Evolutionary conservation across 345 rosid genomes (phyloP), one percentile per base, ranked within the genome.

Genomic region (Aethionema arabicum): DNA sequence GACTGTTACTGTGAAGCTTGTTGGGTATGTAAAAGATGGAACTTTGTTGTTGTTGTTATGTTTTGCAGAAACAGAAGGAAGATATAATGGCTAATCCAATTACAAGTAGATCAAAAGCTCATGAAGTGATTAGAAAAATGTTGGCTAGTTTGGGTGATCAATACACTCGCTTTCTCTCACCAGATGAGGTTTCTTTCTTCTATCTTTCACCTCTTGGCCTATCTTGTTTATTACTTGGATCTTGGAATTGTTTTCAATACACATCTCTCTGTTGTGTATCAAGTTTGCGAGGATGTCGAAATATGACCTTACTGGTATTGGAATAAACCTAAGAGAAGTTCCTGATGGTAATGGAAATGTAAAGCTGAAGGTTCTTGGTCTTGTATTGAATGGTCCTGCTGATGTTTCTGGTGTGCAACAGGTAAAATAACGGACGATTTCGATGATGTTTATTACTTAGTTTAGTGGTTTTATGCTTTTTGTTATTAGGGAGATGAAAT

Each of bases 261-360:
- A 12, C 48, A 56, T 72, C 7, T 72, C 43, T 69, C 48, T 9
- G 60, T 61, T 56, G 59, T 59, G 69, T 68, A 67, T 69, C 68
- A 84, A 91, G 98, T 91, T 91, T 70, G 81, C 98, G 67, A 92
- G 82, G 89, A 88, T 92, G 96, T 95, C 87, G 8, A 83, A 93
- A 76, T 92, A 88, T 77, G 96, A 92, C 74, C 82, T 92, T 65
- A 79, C 83, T 31, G 98, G 98, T 67, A 78, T 92, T 65, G 98
- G 98, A 56, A 72, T 92, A 54, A 89, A 92, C 87, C 83, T 92
- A 67, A 79, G 90, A 86, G 98, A 92, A 74, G 76, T 86, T 76
- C 83, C 85, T n/a, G 88, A 82, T 45, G 78, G 68, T 45, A 82
- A 54, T 77, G 96, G 93, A 58, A 73, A 32, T 55, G 79, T 74